Evolutionary conservation across 306 rosid genomes (phyloP), one percentile per base, ranked within the genome.

Genomic region (Malus orientalis): DNA sequence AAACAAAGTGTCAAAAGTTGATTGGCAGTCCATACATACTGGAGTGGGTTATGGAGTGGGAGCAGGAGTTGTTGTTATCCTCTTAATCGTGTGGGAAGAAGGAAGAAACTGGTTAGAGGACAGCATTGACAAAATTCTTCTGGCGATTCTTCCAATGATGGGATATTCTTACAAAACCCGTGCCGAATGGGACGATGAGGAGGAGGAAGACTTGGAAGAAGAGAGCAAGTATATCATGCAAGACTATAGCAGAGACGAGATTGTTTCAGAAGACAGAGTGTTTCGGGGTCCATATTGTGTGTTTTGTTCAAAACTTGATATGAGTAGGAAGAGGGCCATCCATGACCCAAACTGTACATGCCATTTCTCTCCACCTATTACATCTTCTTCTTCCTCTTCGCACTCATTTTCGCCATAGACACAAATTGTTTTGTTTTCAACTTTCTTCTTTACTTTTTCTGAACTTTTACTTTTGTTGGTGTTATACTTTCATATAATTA

Each of bases 31-130:
- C 69, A 82, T 89, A 62, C 76, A 65, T 51, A 83, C 80, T 27
- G 98, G 97, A 76, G 60, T 90, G 11, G 98, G 98, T 14, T 94
- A 86, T 40, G 98, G 98, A 58, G 87, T 83, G 16, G 98, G 98
- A 85, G 88, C 95, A 3, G 97, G 92, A 65, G 79, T 78, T n/a
- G 74, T 86, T 59, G 83, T 89, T 79, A 79, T 91, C 11, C 84
- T 82, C 54, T 71, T 92, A 60, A 71, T 81, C 80, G 53, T 89
- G 55, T 90, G 94, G 95, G 89, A 88, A 18, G 87, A 73, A 53
- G 97, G 93, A 59, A 90, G 76, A 78, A 86, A 85, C 51, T 94
- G 98, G 98, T 77, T 82, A 8, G 84, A 89, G 5, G 74, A 81
- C 6, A 78, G 40, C 54, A 76, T 84, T 11, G 92, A 90, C 18